Percentiles rank a stretch among this genome's conserved stretches.
Conservation (phyloP, 192 early-diverging fungal species). For the Umbelopsis sp. region DNA sequence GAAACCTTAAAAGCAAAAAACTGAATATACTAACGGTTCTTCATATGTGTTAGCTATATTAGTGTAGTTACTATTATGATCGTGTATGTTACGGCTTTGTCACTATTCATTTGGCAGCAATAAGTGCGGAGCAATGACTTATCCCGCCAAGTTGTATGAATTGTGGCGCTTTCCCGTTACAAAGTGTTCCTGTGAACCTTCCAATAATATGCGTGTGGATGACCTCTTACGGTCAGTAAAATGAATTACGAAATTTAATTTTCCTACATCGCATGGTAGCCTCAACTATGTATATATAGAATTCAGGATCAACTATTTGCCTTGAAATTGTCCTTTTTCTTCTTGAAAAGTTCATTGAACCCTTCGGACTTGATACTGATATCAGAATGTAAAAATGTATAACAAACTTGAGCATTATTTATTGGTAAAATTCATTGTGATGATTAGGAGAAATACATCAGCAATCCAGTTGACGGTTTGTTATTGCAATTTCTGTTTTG, state of each 20-base stretch:
- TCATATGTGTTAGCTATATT: not conserved
- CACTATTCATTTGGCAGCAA: not conserved
- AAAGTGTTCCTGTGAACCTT: not conserved
- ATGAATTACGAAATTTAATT: constrained; percentile 8
- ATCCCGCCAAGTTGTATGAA: constrained; percentile 10
- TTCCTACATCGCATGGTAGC: constrained; percentile 10
- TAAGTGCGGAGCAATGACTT: not conserved
- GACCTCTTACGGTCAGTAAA: not conserved
- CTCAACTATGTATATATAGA: not conserved
- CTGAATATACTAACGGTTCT: not conserved
- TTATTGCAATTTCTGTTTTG: too few relatives aligned
- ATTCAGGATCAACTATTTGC: not conserved
- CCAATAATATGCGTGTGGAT: not conserved
- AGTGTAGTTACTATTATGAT: not conserved
- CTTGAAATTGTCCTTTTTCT: not conserved
- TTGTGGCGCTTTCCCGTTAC: constrained; percentile 19
- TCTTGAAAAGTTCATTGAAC: not conserved
- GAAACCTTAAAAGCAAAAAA: not conserved
- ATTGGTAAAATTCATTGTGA: not conserved
- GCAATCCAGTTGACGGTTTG: too few relatives aligned
- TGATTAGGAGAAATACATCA: too few relatives aligned
- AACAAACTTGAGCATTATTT: not conserved
- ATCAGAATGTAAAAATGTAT: not conserved
- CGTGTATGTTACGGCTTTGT: not conserved
- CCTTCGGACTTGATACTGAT: not conserved